Evolutionary conservation across 1,284 basidiomycete genomes (phyloP).

Genomic region (Puccinia horiana): DNA sequence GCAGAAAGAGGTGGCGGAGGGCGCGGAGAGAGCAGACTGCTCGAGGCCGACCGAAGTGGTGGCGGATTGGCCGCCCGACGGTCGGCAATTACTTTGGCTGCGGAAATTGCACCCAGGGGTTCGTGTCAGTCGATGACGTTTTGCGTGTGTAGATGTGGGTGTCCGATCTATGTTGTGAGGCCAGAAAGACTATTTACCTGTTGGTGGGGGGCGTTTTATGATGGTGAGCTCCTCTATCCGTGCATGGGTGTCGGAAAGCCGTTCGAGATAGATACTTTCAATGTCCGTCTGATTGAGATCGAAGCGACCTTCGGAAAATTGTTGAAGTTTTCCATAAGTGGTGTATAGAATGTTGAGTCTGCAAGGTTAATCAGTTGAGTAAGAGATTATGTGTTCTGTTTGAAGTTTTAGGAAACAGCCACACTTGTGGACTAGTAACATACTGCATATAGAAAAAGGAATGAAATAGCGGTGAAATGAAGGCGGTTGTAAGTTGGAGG

Average conservation of each 20-base stretch:
- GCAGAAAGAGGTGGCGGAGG: constrained; percentile 13
- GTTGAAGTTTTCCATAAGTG: constrained; percentile 86
- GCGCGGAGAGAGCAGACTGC: background rate
- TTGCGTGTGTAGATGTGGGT: background rate
- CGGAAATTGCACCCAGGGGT: background rate
- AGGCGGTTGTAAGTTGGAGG: constrained; percentile 79
- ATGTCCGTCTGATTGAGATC: constrained; percentile 74
- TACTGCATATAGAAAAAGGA: constrained; percentile 99
- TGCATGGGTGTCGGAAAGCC: constrained; percentile 75
- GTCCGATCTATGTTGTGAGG: background rate
- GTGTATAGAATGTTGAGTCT: constrained; percentile 92
- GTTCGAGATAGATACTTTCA: constrained; percentile 73
- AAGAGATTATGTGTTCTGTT: background rate
- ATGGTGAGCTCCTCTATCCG: constrained; percentile 61
- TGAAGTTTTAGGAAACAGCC: background rate
- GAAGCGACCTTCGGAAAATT: constrained; percentile 81
- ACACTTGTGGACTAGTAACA: constrained; percentile 36
- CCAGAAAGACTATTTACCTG: constrained; percentile 65
- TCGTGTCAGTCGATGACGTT: background rate
- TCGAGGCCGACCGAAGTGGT: background rate
- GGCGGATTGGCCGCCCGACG: constrained; percentile 23
- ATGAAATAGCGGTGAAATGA: constrained; percentile 94
- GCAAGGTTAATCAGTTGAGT: constrained; percentile 23
- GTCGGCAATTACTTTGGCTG: constrained; percentile 68
- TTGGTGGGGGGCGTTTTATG: constrained; percentile 76